Conservation (phyloP, 805 yeast genomes). For the Candida nanaspora region DNA sequence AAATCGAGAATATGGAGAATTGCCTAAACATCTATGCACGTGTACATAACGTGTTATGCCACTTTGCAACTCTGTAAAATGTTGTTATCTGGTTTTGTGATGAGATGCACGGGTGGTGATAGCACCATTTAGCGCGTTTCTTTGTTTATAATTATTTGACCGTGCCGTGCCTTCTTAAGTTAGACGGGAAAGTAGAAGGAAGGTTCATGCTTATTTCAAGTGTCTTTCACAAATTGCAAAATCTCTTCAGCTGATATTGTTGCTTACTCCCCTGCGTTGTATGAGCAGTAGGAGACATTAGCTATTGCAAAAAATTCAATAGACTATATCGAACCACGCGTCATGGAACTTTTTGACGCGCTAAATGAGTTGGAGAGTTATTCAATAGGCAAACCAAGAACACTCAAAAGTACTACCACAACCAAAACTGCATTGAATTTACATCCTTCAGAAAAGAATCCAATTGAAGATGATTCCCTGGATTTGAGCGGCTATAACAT, state of each 20-base stretch:
- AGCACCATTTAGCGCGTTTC: background rate
- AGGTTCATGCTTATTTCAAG: too few species aligned
- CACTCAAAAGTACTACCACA: background rate
- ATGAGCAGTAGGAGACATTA: background rate
- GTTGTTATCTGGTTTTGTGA: too few species aligned
- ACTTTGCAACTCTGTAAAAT: background rate
- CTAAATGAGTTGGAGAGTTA: slow-evolving; percentile 12
- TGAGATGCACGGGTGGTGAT: too few species aligned
- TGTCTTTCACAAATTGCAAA: too few species aligned
- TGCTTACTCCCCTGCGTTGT: too few species aligned
- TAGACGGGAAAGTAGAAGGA: too few species aligned
- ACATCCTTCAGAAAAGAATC: background rate
- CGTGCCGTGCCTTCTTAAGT: too few species aligned
- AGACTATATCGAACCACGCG: too few species aligned
- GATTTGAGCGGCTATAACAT: background rate
- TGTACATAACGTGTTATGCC: background rate
- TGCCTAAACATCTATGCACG: background rate
- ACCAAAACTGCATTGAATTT: background rate
- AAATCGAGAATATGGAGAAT: background rate
- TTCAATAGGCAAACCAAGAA: background rate
- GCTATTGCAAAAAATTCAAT: background rate
- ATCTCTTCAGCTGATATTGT: too few species aligned
- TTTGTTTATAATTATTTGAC: background rate
- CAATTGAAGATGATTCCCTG: background rate
- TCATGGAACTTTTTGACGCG: slow-evolving; percentile 16